phyloP scores from a whole-genome alignment of 176 grass and related monocot genomes.

The Pontederia paniculata region DNA sequence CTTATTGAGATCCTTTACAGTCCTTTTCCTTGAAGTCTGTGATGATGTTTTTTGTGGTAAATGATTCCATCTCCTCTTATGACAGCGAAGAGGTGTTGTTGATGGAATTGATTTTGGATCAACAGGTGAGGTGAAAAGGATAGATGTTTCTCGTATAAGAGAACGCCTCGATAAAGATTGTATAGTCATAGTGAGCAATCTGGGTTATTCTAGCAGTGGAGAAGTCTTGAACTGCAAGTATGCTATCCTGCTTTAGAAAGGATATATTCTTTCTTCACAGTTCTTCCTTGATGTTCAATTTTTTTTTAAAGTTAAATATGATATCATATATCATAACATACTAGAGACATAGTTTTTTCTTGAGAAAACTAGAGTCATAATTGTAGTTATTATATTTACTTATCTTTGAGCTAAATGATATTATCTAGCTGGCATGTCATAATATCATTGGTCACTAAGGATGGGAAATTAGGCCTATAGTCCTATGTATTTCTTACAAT shows the following conservation, averaged over 20 bases:
- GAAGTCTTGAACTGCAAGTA: slow-evolving; percentile 98
- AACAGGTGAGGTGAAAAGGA: slow-evolving; percentile 16
- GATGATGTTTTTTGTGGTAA: not conserved
- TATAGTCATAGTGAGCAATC: slow-evolving; percentile 83
- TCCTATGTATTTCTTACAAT: too few relatives aligned
- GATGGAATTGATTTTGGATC: slow-evolving; percentile 33
- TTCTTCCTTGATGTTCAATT: not conserved
- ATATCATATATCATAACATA: not conserved
- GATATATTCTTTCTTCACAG: not conserved
- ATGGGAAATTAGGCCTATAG: too few relatives aligned
- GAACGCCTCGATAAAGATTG: slow-evolving; percentile 85
- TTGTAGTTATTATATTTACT: too few relatives aligned
- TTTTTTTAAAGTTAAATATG: not conserved
- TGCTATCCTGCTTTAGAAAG: not conserved
- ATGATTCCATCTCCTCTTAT: slow-evolving; percentile 11
- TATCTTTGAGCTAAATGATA: too few relatives aligned
- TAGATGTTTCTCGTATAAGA: slow-evolving; percentile 45
- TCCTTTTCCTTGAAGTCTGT: not conserved
- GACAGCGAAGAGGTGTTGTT: slow-evolving; percentile 31
- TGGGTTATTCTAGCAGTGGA: slow-evolving; percentile 79
- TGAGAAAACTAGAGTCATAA: too few relatives aligned
- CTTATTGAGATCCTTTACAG: too few relatives aligned
- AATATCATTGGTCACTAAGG: too few relatives aligned
- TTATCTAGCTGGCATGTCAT: too few relatives aligned
- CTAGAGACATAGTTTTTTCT: not conserved